A percentile compares a stretch with the other conserved stretches of the same genome.
Evolutionary conservation across 768 basidiomycete genomes (phyloP).

Genomic region (Lentinula sp.): DNA sequence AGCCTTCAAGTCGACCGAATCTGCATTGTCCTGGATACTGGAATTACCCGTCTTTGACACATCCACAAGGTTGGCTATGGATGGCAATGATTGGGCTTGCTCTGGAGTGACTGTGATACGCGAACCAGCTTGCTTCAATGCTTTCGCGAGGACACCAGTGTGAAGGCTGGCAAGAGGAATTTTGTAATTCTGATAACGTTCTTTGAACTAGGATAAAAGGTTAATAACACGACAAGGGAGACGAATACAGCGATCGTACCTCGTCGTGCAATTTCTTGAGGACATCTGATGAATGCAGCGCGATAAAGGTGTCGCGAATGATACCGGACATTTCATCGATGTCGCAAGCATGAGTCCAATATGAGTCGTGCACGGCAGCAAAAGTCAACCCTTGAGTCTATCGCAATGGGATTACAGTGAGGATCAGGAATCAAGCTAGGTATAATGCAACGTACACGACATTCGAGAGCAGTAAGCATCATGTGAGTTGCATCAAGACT

Average conservation of each 20-base stretch:
- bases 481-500: constrained; percentile 98
- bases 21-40: constrained; percentile 23
- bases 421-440: background rate
- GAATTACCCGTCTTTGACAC: constrained; percentile 29
- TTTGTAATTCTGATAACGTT: constrained; percentile 72
- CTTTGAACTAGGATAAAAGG: constrained; percentile 46
- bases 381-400: constrained; percentile 76
- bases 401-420: constrained; percentile 4
- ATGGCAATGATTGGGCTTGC: constrained; percentile 26
- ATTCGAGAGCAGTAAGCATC: constrained; percentile 93
- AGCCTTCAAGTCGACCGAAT: constrained; percentile 9
- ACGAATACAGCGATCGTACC: constrained; percentile 34
- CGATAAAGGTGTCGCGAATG: constrained; percentile 92
- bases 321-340: constrained; percentile 85
- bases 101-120: constrained; percentile 35
- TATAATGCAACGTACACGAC: constrained; percentile 48
- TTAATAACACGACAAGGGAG: constrained; percentile 1
- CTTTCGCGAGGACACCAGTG: constrained; percentile 27
- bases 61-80: constrained; percentile 28
- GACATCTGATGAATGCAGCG: constrained; percentile 84
- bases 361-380: constrained; percentile 97
- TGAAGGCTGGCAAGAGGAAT: constrained; percentile 51
- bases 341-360: constrained; percentile 92
- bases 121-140: constrained; percentile 38
- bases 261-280: constrained; percentile 67